A percentile compares a stretch with the other conserved stretches of the same genome.
These are phyloP conservation scores for Lasiodiplodia citricola DNA, from an alignment of 2,329 filamentous ascomycete species.

Conservation along the genomic window DNA sequence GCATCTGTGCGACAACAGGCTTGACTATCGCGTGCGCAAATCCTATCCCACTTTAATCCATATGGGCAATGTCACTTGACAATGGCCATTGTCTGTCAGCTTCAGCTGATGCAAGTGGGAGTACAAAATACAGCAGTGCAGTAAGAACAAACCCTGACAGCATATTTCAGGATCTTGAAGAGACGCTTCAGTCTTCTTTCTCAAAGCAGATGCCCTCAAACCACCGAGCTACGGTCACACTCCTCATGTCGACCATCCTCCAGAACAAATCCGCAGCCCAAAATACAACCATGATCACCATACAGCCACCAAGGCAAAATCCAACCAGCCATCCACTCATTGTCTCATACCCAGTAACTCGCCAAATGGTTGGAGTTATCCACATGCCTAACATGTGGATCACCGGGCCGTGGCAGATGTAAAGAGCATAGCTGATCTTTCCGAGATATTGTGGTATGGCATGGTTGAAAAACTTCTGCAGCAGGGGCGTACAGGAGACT, in stretches of 20 bases:
- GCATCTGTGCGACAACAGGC: too few relatives aligned
- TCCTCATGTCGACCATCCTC: not conserved
- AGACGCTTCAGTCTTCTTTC: not conserved
- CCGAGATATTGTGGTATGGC: not conserved
- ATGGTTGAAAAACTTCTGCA: not conserved
- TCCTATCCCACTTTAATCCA: too few relatives aligned
- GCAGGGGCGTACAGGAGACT: not conserved
- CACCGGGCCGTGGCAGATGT: conserved; percentile 9
- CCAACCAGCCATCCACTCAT: conserved; percentile 1
- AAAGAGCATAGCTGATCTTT: not conserved
- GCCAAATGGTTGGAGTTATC: not conserved
- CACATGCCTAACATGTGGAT: conserved; percentile 7
- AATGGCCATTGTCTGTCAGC: too few relatives aligned
- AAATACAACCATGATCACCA: not conserved
- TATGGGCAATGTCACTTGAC: too few relatives aligned
- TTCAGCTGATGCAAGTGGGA: too few relatives aligned
- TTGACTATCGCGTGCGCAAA: too few relatives aligned
- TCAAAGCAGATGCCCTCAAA: not conserved
- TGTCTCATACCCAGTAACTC: not conserved
- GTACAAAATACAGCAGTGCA: too few relatives aligned
- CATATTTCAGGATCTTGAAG: not conserved
- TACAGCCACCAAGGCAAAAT: not conserved
- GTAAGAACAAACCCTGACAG: not conserved
- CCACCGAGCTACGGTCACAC: not conserved
- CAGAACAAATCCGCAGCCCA: conserved; percentile 7